Conservation (phyloP, 2,329 filamentous ascomycete species). For the Calonectria montana region DNA sequence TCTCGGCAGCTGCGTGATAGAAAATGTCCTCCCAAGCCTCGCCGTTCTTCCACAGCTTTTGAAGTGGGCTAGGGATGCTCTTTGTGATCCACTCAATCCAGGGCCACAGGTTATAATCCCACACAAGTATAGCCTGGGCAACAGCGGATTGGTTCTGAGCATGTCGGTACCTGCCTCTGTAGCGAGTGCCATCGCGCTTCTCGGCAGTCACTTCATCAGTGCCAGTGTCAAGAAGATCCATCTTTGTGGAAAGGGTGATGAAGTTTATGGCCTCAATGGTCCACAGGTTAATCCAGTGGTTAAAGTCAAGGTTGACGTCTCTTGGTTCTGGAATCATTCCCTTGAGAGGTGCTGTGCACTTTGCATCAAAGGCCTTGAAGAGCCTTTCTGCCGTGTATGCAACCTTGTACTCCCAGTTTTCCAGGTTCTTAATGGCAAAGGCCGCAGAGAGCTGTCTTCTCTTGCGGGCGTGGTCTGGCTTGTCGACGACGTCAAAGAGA, state of each 20-base stretch:
- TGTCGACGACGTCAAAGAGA: slow-evolving; percentile 63
- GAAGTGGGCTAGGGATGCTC: slow-evolving; percentile 55
- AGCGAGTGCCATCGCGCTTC: slow-evolving; percentile 56
- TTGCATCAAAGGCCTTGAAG: slow-evolving; percentile 55
- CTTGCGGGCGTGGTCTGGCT: slow-evolving; percentile 61
- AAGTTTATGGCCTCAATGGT: slow-evolving; percentile 67
- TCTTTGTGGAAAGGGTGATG: slow-evolving; percentile 61
- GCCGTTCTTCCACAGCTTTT: slow-evolving; percentile 21
- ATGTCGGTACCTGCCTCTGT: slow-evolving; percentile 57
- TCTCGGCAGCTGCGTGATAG: slow-evolving; percentile 51
- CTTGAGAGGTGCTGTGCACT: slow-evolving; percentile 49
- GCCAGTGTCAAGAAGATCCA: slow-evolving; percentile 62
- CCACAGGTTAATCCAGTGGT: slow-evolving; percentile 63
- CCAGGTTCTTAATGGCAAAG: slow-evolving; percentile 64
- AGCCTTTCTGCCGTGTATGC: slow-evolving; percentile 60
- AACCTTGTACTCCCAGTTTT: slow-evolving; percentile 65
- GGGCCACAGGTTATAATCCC: slow-evolving; percentile 63
- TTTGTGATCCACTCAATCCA: slow-evolving; percentile 58
- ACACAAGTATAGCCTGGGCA: slow-evolving; percentile 61
- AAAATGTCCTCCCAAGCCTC: slow-evolving; percentile 52
- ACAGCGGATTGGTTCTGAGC: slow-evolving; percentile 60
- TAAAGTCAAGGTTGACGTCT: slow-evolving; percentile 60
- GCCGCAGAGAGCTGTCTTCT: slow-evolving; percentile 60
- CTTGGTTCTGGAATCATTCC: slow-evolving; percentile 38
- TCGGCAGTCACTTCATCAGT: slow-evolving; percentile 55